A percentile compares a stretch with the other conserved stretches of the same genome.
Conservation (phyloP, 495 filamentous ascomycete genomes). For the Aspergillus avenaceus region DNA sequence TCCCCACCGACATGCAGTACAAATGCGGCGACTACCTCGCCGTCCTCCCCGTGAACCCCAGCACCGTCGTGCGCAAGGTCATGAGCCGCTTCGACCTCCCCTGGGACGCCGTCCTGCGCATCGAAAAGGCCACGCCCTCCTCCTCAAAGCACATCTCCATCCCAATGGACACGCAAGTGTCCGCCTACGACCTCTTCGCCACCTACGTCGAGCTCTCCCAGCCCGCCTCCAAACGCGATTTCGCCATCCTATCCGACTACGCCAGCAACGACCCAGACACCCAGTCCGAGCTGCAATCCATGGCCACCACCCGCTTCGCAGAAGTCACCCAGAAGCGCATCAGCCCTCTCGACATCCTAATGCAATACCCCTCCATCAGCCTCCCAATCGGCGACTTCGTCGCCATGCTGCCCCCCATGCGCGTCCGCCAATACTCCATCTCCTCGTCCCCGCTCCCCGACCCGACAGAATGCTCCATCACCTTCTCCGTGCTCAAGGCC, state of each 20-base stretch:
- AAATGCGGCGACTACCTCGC: constrained; percentile 73
- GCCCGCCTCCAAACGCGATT: constrained; percentile 54
- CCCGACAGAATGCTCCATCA: constrained; percentile 57
- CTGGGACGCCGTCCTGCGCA: constrained; percentile 54
- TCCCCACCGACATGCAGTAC: constrained; percentile 65
- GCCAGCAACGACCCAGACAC: constrained; percentile 19
- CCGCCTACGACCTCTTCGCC: constrained; percentile 57
- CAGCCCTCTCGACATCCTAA: constrained; percentile 44
- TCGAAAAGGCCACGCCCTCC: constrained; percentile 30
- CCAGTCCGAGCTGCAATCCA: constrained; percentile 26
- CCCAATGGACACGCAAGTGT: constrained; percentile 56
- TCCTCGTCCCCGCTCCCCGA: constrained; percentile 61
- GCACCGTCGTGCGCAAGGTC: constrained; percentile 50
- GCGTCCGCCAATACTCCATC: constrained; percentile 67
- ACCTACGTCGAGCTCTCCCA: constrained; percentile 71
- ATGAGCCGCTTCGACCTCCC: constrained; percentile 53
- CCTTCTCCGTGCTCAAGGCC: constrained; percentile 61
- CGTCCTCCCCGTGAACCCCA: constrained; percentile 65
- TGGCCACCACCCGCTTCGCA: constrained; percentile 40
- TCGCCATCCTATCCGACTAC: constrained; percentile 46
- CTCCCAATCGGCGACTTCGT: constrained; percentile 56
- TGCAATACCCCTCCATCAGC: constrained; percentile 34
- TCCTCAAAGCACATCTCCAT: constrained; percentile 47
- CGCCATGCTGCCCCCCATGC: constrained; percentile 45
- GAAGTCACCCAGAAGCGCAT: constrained; percentile 51